Evolutionary conservation across 345 rosid genomes (phyloP).

Genomic region (Nasturtium officinale): DNA sequence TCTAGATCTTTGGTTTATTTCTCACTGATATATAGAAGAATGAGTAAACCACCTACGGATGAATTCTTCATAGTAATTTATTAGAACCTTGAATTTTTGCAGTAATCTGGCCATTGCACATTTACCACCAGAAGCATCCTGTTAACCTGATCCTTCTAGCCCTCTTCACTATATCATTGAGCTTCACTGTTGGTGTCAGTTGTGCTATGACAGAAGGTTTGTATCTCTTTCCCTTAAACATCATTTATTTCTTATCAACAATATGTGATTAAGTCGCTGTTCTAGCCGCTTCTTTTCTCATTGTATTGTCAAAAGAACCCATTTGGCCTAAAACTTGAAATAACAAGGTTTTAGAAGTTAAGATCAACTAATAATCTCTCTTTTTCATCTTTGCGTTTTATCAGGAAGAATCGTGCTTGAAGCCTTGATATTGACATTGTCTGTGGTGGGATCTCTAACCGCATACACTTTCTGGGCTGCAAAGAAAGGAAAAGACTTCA

Average conservation of each 20-base stretch:
- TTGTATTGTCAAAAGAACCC: not conserved
- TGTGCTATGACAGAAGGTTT: conserved; percentile 89
- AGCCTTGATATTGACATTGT: conserved; percentile 83
- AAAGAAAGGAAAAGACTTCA: conserved; percentile 93
- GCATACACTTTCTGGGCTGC: conserved; percentile 98
- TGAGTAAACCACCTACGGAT: not conserved
- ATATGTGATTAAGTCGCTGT: not conserved
- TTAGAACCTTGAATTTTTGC: conserved; percentile 39
- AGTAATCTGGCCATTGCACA: conserved; percentile 91
- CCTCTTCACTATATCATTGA: conserved; percentile 80
- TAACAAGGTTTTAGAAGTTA: not conserved
- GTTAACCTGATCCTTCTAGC: conserved; percentile 81
- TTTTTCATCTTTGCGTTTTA: conserved; percentile 1
- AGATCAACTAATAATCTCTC: not conserved
- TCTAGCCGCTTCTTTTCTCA: not conserved
- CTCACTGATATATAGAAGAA: not conserved
- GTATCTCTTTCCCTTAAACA: conserved; percentile 10
- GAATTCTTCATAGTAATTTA: too few species aligned
- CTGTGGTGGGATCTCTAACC: conserved; percentile 78
- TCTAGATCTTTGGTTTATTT: not conserved
- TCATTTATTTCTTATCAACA: not conserved
- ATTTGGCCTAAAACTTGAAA: not conserved
- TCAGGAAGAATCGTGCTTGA: conserved; percentile 94
- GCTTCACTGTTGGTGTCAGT: conserved; percentile 83
- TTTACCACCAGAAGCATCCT: conserved; percentile 95